phyloP scores from a whole-genome alignment of 148 eudicot species.

The Rhododendron vialii region DNA sequence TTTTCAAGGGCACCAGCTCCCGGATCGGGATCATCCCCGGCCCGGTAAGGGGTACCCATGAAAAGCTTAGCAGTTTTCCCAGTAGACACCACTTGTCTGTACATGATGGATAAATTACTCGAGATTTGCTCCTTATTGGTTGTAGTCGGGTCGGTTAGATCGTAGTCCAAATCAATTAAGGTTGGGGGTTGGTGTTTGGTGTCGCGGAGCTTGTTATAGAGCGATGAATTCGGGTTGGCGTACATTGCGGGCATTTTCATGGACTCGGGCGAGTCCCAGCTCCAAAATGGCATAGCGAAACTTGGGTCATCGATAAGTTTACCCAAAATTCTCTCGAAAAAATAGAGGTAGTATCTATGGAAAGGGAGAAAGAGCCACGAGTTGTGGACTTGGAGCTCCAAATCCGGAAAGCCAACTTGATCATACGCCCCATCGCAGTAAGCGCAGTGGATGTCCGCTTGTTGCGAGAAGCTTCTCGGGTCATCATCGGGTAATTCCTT shows the following conservation, averaged over 20 bases:
- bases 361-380: conserved; percentile 91
- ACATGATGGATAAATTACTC: conserved; percentile 60
- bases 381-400: conserved; percentile 63
- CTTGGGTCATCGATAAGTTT: conserved; percentile 63
- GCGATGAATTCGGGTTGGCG: conserved; percentile 34
- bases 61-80: conserved; percentile 47
- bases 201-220: conserved; percentile 52
- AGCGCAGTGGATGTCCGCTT: conserved; percentile 85
- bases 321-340: conserved; percentile 57
- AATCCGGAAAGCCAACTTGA: conserved; percentile 61
- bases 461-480: conserved; percentile 70
- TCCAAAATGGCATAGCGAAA: conserved; percentile 83
- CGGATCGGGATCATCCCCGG: conserved; percentile 48
- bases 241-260: conserved; percentile 53
- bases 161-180: conserved; percentile 47
- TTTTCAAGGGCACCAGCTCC: conserved; percentile 64
- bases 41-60: conserved; percentile 61
- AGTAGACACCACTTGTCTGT: conserved; percentile 68
- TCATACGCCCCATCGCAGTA: conserved; percentile 81
- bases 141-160: conserved; percentile 22
- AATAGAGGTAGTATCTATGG: conserved; percentile 68
- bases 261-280: conserved; percentile 62
- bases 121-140: conserved; percentile 27
- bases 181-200: conserved; percentile 43
- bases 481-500: conserved; percentile 62